These are phyloP conservation scores for Euphorbia pulcherrima DNA, from an alignment of 345 rosid genomes.

Conservation along the genomic window DNA sequence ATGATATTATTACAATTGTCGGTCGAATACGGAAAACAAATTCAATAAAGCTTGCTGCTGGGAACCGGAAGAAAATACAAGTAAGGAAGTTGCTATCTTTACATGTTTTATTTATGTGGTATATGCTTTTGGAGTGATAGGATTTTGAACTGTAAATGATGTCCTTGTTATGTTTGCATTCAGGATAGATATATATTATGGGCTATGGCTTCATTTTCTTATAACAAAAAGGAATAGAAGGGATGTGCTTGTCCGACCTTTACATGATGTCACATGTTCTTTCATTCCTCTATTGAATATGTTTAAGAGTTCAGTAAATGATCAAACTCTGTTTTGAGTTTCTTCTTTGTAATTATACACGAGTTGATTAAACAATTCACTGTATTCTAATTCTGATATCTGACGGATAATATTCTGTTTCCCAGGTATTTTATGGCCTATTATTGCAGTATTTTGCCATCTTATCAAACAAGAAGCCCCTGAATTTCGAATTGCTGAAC, in stretches of 20 bases:
- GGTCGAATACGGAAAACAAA: conserved; percentile 60
- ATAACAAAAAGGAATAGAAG: neutral
- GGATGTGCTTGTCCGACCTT: neutral
- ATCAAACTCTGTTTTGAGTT: neutral
- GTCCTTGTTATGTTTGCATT: neutral
- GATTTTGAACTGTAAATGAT: neutral
- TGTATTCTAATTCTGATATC: neutral
- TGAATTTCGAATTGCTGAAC: conserved; percentile 73
- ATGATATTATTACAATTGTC: conserved; percentile 43
- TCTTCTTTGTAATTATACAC: neutral
- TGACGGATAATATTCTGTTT: conserved; percentile 7
- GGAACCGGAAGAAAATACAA: conserved; percentile 93
- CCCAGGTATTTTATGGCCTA: conserved; percentile 86
- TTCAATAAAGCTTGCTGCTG: conserved; percentile 76
- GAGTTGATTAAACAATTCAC: neutral
- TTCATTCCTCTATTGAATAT: neutral
- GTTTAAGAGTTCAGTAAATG: neutral
- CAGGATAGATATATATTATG: neutral
- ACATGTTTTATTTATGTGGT: neutral
- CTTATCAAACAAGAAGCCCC: conserved; percentile 59
- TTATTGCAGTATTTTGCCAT: conserved; percentile 89
- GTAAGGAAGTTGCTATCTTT: conserved; percentile 30
- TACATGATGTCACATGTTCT: neutral
- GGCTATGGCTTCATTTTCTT: neutral
- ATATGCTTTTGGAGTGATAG: neutral